A percentile compares a stretch with the other conserved stretches of the same genome.
These are phyloP conservation scores for Myochromella boudieri DNA, from an alignment of 768 basidiomycete species.

Conservation along the genomic window DNA sequence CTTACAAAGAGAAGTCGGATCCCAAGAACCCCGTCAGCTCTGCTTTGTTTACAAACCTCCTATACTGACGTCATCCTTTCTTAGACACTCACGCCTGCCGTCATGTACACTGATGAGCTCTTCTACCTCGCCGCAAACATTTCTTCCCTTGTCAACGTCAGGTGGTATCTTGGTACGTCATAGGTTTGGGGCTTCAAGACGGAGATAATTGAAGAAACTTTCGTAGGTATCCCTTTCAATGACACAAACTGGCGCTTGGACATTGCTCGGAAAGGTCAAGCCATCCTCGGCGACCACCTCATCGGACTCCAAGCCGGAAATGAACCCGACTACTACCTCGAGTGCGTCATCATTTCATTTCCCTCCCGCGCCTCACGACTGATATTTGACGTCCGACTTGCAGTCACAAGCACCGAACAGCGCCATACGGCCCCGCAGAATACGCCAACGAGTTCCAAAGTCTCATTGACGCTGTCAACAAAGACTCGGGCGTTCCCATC, in stretches of 20 bases:
- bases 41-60: background rate
- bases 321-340: constrained; percentile 74
- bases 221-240: constrained; percentile 61
- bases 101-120: constrained; percentile 63
- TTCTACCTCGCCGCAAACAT: constrained; percentile 66
- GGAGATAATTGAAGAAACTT: background rate
- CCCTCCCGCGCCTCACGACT: constrained; percentile 1
- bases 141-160: constrained; percentile 54
- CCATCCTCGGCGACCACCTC: constrained; percentile 62
- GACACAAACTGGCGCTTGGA: constrained; percentile 53
- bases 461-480: constrained; percentile 37
- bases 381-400: background rate
- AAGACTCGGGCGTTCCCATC: constrained; percentile 32
- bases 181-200: background rate
- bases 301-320: constrained; percentile 74
- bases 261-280: constrained; percentile 58
- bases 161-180: constrained; percentile 60
- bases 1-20: constrained; percentile 39
- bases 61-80: background rate
- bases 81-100: constrained; percentile 64
- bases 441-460: constrained; percentile 51
- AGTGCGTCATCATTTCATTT: constrained; percentile 19
- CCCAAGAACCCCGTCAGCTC: constrained; percentile 30
- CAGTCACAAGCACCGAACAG: constrained; percentile 22
- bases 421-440: constrained; percentile 31